Evolutionary conservation across 2,329 filamentous ascomycete genomes (phyloP).

Genomic region (Colletotrichum simmondsii): DNA sequence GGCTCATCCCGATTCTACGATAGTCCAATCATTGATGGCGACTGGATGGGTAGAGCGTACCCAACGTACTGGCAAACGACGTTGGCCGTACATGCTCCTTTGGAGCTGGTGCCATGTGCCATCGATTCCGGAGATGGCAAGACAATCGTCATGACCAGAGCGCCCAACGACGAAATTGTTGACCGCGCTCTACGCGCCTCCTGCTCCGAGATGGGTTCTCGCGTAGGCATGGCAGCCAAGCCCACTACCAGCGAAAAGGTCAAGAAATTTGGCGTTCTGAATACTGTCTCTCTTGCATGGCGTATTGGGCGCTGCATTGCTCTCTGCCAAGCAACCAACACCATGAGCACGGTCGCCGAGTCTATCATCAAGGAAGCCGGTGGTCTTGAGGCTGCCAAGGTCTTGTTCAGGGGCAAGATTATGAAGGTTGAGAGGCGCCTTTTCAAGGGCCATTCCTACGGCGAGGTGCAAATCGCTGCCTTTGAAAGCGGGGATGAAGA

Average conservation of each 20-base stretch:
- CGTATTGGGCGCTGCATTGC: constrained; percentile 24
- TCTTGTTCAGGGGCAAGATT: constrained; percentile 74
- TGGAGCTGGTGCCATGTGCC: constrained; percentile 53
- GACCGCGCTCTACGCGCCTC: constrained; percentile 50
- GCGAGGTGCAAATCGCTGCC: constrained; percentile 47
- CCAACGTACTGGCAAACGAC: constrained; percentile 67
- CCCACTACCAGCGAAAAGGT: constrained; percentile 25
- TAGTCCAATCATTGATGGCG: constrained; percentile 62
- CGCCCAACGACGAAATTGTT: constrained; percentile 45
- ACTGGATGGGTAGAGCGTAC: constrained; percentile 68
- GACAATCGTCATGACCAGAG: constrained; percentile 53
- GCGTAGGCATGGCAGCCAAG: constrained; percentile 31
- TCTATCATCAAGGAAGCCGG: constrained; percentile 69
- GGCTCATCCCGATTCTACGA: constrained; percentile 64
- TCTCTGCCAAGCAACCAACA: constrained; percentile 46
- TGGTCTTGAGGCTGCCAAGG: constrained; percentile 60
- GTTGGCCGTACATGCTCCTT: constrained; percentile 51
- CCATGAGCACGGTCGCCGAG: constrained; percentile 65
- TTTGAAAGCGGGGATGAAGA: constrained; percentile 38
- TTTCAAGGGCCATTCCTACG: constrained; percentile 61
- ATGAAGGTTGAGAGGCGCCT: constrained; percentile 59
- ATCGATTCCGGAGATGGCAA: constrained; percentile 58
- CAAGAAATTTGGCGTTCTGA: constrained; percentile 37
- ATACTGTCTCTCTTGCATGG: constrained; percentile 32
- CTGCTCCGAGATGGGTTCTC: constrained; percentile 48